phyloP scores from a whole-genome alignment of 2,329 filamentous ascomycete genomes.

The Phoma sp. region DNA sequence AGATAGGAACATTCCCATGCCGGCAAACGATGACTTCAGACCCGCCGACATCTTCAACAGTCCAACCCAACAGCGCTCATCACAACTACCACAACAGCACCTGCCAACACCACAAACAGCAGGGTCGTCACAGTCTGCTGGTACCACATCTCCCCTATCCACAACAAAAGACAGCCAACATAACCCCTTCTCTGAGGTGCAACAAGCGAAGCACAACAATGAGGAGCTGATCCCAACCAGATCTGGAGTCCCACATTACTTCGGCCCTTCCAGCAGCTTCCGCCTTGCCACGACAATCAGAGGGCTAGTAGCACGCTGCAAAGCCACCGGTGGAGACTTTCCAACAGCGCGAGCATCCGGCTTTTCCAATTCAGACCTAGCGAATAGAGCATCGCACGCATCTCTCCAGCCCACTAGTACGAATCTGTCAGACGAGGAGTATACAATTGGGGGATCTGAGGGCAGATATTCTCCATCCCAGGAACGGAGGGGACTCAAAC shows the following conservation, averaged over 20 bases:
- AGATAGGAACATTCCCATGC: slow-evolving; percentile 49
- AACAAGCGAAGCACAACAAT: slow-evolving; percentile 13
- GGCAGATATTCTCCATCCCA: slow-evolving; percentile 5
- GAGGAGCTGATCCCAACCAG: slow-evolving; percentile 29
- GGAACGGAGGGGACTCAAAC: slow-evolving; percentile 22
- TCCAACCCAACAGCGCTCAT: slow-evolving; percentile 8
- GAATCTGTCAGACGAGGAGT: slow-evolving; percentile 30
- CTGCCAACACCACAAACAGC: slow-evolving; percentile 10
- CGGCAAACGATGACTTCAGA: slow-evolving; percentile 35
- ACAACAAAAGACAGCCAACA: slow-evolving; percentile 18
- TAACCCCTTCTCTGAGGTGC: slow-evolving; percentile 25
- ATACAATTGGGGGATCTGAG: slow-evolving; percentile 10
- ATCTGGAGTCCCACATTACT: slow-evolving; percentile 34
- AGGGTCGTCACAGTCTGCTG: slow-evolving; percentile 15
- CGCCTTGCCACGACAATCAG: slow-evolving; percentile 33
- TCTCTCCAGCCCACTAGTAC: slow-evolving; percentile 21
- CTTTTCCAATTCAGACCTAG: slow-evolving; percentile 14
- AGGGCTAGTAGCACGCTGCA: slow-evolving; percentile 29
- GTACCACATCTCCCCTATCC: slow-evolving; percentile 13
- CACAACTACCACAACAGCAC: slow-evolving; percentile 8
- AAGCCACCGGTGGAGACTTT: slow-evolving; percentile 20
- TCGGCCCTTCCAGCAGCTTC: slow-evolving; percentile 37
- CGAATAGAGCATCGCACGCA: slow-evolving; percentile 5
- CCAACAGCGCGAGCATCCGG: slow-evolving; percentile 8
- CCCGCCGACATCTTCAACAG: slow-evolving; percentile 35